Percentiles rank a stretch among this genome's conserved stretches.
Evolutionary conservation across 2,329 filamentous ascomycete genomes (phyloP).

Genomic region (Venturia carpophila): DNA sequence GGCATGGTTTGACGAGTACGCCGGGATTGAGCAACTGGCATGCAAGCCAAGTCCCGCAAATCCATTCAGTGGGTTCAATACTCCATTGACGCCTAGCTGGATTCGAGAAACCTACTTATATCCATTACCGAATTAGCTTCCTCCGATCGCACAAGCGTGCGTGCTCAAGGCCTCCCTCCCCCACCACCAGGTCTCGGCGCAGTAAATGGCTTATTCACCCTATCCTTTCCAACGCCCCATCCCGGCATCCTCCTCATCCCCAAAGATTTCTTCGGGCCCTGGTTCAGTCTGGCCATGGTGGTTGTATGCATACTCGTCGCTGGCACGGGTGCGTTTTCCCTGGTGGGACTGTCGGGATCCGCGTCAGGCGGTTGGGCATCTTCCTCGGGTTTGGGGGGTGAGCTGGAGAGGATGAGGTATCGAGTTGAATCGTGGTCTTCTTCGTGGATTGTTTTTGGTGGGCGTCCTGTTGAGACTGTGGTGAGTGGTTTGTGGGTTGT

Average conservation of each 20-base stretch:
- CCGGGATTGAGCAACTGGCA: too few species aligned
- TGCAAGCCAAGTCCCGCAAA: too few species aligned
- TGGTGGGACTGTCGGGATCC: too few species aligned
- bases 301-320: slow-evolving; percentile 39
- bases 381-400: slow-evolving; percentile 28
- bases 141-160: too few species aligned
- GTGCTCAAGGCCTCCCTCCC: neutral
- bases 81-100: too few species aligned
- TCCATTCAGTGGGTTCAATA: too few species aligned
- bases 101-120: too few species aligned
- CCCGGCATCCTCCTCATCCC: slow-evolving; percentile 45
- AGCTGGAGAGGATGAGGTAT: slow-evolving; percentile 44
- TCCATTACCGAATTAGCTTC: too few species aligned
- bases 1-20: too few species aligned
- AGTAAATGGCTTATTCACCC: slow-evolving; percentile 14
- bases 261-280: slow-evolving; percentile 35
- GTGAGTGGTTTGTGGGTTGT: neutral
- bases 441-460: slow-evolving; percentile 21
- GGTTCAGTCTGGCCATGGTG: slow-evolving; percentile 30
- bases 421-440: slow-evolving; percentile 27
- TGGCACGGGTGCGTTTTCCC: slow-evolving; percentile 22
- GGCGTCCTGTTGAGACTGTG: slow-evolving; percentile 21
- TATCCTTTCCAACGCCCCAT: slow-evolving; percentile 33
- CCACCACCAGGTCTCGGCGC: slow-evolving; percentile 9
- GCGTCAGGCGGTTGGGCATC: neutral